Base-by-base conservation (phyloP, 2,329 filamentous ascomycete species). In the Xylariales sp. region DNA sequence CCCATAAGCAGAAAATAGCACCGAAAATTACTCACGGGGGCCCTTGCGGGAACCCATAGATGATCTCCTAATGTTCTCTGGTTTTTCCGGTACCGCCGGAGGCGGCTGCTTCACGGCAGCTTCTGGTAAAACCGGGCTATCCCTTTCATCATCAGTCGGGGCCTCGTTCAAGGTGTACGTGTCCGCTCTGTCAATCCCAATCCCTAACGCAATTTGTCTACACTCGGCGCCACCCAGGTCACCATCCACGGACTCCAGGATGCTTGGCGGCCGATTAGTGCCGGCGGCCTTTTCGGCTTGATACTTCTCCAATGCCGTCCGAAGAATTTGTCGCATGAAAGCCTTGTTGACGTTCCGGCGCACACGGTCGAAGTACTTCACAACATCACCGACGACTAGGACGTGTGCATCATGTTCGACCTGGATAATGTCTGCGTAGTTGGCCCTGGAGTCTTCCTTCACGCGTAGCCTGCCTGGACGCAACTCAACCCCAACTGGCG, bases 331-430 rank as follows among this genome's bases (percentile, higher is more conserved):
- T 32, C 78, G 77, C 78, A 79, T 80, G 67, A 75, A 78, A 1
- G 78, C 78, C 71, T 79, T 79, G 72, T 80, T 80, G 72, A 79
- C 78, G 49, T 79, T 80, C 39, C 78, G 73, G 28, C 78, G 76
- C 23, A 80, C 75, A 14, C 78, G 73, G 68, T 80, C 78, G 67
- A 80, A 80, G 69, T 80, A 80, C 46, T 75, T 74, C n/a, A 75
- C 76, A 14, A 79, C 78, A 50, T 79, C 77, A 34, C 78, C 78
- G 36, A 80, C 72, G 2, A 79, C 77, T 69, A 80, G 76, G 45
- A 80, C 78, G 61, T 79, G 73, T 18, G 78, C 76, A 53, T 79
- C 78, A 67, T 78, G 77, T 64, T 79, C 77, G 48, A 80, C 70
- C 57, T 80, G 77, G 62, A 80, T 71, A 36, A 79, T 78, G 64